These are phyloP conservation scores for Papiliotrema fonsecae DNA, from an alignment of 1,284 basidiomycete species.

Conservation along the genomic window DNA sequence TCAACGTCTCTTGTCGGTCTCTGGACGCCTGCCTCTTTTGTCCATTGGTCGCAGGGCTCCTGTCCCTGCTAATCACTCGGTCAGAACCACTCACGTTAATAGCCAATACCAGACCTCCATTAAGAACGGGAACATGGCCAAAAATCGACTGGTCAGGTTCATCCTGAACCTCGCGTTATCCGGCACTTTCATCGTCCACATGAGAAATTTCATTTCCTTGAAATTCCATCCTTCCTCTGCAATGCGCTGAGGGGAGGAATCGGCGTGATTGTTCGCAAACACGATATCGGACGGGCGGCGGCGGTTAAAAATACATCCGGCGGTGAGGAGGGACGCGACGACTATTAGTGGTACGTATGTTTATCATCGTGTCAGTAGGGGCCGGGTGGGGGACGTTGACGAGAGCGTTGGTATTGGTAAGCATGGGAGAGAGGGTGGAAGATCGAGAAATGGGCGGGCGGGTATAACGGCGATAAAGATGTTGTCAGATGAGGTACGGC, in stretches of 20 bases:
- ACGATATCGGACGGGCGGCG: slow-evolving; percentile 22
- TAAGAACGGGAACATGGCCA: slow-evolving; percentile 38
- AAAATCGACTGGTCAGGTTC: slow-evolving; percentile 22
- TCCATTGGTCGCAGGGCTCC: no score
- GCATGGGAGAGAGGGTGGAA: not conserved
- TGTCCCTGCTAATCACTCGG: no score
- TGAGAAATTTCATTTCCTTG: slow-evolving; percentile 22
- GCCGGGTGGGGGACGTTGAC: not conserved
- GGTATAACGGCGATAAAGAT: not conserved
- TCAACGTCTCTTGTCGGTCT: no score
- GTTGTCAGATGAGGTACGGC: not conserved
- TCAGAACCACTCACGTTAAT: slow-evolving; percentile 30
- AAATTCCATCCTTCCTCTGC: slow-evolving; percentile 6
- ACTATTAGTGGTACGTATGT: slow-evolving; percentile 11
- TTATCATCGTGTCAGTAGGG: not conserved
- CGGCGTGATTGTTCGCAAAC: slow-evolving; percentile 11
- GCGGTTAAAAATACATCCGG: slow-evolving; percentile 28
- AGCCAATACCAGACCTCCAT: slow-evolving; percentile 42
- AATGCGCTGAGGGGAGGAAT: not conserved
- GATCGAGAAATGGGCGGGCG: not conserved
- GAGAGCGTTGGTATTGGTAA: not conserved
- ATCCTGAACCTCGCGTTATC: slow-evolving; percentile 25
- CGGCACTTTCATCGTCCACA: slow-evolving; percentile 23
- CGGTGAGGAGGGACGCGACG: slow-evolving; percentile 31
- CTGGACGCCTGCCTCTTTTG: no score